Evolutionary conservation across 805 yeast species (phyloP).

Genomic region (Isabelozyma gotoi): DNA sequence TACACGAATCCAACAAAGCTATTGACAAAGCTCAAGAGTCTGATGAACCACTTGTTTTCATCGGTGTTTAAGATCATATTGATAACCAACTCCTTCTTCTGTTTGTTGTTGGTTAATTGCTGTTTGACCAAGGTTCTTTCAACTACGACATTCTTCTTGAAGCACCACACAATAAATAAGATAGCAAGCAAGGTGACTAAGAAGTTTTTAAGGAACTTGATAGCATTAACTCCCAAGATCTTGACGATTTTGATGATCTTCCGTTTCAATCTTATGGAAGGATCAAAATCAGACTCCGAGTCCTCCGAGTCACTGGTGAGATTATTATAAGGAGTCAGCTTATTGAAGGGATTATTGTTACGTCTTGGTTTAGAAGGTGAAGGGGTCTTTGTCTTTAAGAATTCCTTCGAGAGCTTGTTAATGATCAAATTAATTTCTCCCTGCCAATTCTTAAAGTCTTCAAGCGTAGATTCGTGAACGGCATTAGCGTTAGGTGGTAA

Average conservation of each 20-base stretch:
- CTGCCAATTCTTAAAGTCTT: slow-evolving; percentile 54
- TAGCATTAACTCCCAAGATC: slow-evolving; percentile 26
- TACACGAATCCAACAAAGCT: slow-evolving; percentile 43
- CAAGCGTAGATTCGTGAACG: slow-evolving; percentile 15
- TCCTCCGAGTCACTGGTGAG: slow-evolving; percentile 11
- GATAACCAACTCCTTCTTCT: slow-evolving; percentile 37
- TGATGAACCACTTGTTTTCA: slow-evolving; percentile 45
- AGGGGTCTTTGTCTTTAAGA: slow-evolving; percentile 11
- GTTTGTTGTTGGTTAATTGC: slow-evolving; percentile 17
- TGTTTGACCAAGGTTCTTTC: slow-evolving; percentile 38
- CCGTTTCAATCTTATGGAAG: slow-evolving; percentile 18
- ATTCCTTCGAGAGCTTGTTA: slow-evolving; percentile 44
- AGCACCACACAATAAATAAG: slow-evolving; percentile 41
- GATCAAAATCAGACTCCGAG: slow-evolving; percentile 16
- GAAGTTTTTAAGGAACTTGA: slow-evolving; percentile 32
- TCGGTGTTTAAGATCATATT: slow-evolving; percentile 43
- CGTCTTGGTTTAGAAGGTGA: background rate
- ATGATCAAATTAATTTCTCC: slow-evolving; percentile 50
- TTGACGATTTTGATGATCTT: slow-evolving; percentile 21
- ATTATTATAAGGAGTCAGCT: too few species aligned
- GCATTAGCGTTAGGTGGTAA: slow-evolving; percentile 8
- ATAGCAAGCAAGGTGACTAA: slow-evolving; percentile 35
- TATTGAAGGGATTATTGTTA: background rate
- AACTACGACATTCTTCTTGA: slow-evolving; percentile 40
- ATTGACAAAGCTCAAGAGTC: slow-evolving; percentile 35